Evolutionary conservation across 495 filamentous ascomycete genomes (phyloP).

Genomic region (Tuber melanosporum): DNA sequence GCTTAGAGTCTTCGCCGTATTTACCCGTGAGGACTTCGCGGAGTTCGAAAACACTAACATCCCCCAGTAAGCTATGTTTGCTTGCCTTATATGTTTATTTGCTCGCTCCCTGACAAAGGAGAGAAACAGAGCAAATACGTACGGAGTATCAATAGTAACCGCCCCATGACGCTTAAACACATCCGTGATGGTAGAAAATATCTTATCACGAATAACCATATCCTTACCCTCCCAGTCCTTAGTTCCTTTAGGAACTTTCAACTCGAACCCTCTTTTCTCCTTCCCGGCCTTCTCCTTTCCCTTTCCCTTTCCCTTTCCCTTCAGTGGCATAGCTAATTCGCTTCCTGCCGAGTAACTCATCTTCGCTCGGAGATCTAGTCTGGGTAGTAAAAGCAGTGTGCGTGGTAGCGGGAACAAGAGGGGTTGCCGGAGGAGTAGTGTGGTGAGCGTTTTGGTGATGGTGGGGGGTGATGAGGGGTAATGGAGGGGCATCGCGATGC

Average conservation of each 20-base stretch:
- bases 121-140: constrained; percentile 43
- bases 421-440: constrained; percentile 6
- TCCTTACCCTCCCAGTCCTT: constrained; percentile 57
- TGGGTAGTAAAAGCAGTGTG: constrained; percentile 4
- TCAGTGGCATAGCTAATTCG: constrained; percentile 30
- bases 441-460: constrained; percentile 1
- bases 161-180: constrained; percentile 89
- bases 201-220: constrained; percentile 73
- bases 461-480: constrained; percentile 33
- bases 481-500: constrained; percentile 25
- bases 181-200: constrained; percentile 71
- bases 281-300: constrained; percentile 38
- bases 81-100: constrained; percentile 8
- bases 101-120: constrained; percentile 66
- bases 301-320: constrained; percentile 32
- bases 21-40: constrained; percentile 70
- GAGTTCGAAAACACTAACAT: constrained; percentile 48
- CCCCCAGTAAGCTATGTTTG: constrained; percentile 7
- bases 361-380: background rate
- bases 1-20: constrained; percentile 87
- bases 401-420: constrained; percentile 8
- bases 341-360: background rate
- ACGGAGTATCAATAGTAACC: constrained; percentile 75
- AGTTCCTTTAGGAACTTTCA: constrained; percentile 42
- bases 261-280: constrained; percentile 39